These are phyloP conservation scores for Cryptococcus amylolentus DNA, from an alignment of 1,284 basidiomycete genomes.

Conservation along the genomic window DNA sequence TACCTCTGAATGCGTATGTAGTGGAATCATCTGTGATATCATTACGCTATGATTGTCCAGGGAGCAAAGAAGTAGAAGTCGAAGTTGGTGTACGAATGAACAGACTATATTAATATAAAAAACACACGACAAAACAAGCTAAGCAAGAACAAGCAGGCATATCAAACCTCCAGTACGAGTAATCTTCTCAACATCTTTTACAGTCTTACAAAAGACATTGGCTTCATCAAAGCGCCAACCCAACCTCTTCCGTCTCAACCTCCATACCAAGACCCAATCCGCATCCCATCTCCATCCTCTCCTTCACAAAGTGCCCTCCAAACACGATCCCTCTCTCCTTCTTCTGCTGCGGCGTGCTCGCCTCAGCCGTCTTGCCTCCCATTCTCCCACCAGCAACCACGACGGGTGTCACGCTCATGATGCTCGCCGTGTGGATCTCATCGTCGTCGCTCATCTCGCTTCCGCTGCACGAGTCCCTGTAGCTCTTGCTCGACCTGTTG, in stretches of 20 bases:
- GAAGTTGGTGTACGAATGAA: too few species aligned
- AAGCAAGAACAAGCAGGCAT: too few species aligned
- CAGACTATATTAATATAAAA: too few species aligned
- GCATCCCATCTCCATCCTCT: conserved; percentile 10
- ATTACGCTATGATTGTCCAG: too few species aligned
- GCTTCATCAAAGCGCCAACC: conserved; percentile 13
- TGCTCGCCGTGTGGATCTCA: conserved; percentile 34
- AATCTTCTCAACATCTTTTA: too few species aligned
- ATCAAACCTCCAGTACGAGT: too few species aligned
- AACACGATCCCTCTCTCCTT: conserved; percentile 17
- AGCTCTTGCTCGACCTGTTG: neutral
- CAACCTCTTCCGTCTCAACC: conserved; percentile 15
- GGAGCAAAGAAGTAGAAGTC: too few species aligned
- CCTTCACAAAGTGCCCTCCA: conserved; percentile 8
- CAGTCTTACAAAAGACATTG: too few species aligned
- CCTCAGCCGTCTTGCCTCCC: neutral
- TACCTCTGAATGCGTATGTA: too few species aligned
- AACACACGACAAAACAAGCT: too few species aligned
- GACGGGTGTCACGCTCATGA: conserved; percentile 34
- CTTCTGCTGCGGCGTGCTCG: conserved; percentile 6
- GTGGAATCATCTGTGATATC: too few species aligned
- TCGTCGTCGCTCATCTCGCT: conserved; percentile 41
- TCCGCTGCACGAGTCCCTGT: conserved; percentile 24
- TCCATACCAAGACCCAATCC: conserved; percentile 9
- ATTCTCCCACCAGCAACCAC: conserved; percentile 8